These are phyloP conservation scores for Bisporella sp. DNA, from an alignment of 2,329 filamentous ascomycete genomes.

Conservation along the genomic window DNA sequence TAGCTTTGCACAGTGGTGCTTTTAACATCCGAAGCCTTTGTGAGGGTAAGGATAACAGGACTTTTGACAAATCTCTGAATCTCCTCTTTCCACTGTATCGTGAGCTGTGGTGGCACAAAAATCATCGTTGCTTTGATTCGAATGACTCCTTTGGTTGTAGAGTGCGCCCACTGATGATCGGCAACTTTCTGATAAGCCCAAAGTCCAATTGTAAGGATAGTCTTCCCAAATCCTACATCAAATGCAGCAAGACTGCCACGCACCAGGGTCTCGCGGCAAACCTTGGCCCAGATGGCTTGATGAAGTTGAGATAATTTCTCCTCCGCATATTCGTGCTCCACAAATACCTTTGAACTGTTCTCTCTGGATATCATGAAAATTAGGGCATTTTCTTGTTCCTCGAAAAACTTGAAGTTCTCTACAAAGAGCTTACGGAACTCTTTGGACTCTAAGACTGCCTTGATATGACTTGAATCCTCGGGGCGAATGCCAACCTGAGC, in stretches of 20 bases:
- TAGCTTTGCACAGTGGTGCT: slow-evolving; percentile 37
- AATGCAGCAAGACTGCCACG: slow-evolving; percentile 58
- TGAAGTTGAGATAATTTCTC: slow-evolving; percentile 39
- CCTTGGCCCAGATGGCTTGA: slow-evolving; percentile 51
- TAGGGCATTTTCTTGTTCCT: no score
- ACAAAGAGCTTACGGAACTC: no score
- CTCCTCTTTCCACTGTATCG: slow-evolving; percentile 51
- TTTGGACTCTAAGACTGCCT: no score
- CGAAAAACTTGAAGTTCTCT: no score
- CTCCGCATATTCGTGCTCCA: slow-evolving; percentile 51
- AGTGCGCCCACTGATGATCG: background rate
- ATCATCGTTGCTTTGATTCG: slow-evolving; percentile 51
- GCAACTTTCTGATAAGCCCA: slow-evolving; percentile 32
- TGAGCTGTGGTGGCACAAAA: slow-evolving; percentile 47
- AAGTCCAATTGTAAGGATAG: slow-evolving; percentile 49
- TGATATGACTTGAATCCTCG: no score
- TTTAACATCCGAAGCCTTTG: slow-evolving; percentile 24
- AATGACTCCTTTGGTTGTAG: slow-evolving; percentile 7
- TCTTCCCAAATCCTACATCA: slow-evolving; percentile 62
- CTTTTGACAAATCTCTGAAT: slow-evolving; percentile 36
- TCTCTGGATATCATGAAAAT: slow-evolving; percentile 29
- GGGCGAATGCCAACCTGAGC: no score
- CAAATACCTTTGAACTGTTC: slow-evolving; percentile 38
- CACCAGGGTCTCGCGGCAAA: slow-evolving; percentile 33
- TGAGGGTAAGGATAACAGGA: background rate